A percentile compares a stretch with the other conserved stretches of the same genome.
These are phyloP conservation scores for Filobasidium uniguttulatum DNA, from an alignment of 1,284 basidiomycete genomes.

Conservation along the genomic window DNA sequence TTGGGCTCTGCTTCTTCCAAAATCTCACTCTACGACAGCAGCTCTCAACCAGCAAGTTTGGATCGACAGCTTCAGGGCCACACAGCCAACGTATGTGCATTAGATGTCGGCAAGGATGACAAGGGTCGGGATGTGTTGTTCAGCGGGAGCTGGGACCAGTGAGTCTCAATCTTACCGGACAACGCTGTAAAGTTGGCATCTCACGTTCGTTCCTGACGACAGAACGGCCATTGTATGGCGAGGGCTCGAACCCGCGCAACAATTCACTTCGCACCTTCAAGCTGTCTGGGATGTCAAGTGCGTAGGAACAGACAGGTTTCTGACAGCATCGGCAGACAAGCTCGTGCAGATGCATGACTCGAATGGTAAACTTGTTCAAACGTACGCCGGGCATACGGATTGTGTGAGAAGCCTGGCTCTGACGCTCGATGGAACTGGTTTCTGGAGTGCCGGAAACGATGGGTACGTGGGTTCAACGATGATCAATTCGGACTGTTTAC, in stretches of 20 bases:
- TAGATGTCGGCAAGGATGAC: constrained; percentile 43
- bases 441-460: constrained; percentile 92
- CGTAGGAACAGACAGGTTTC: constrained; percentile 59
- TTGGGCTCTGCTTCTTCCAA: constrained; percentile 74
- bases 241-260: constrained; percentile 57
- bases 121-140: constrained; percentile 58
- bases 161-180: constrained; percentile 27
- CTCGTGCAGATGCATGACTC: constrained; percentile 77
- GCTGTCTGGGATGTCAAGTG: constrained; percentile 90
- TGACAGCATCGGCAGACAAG: constrained; percentile 96
- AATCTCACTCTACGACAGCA: constrained; percentile 61
- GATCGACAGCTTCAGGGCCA: constrained; percentile 75
- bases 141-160: constrained; percentile 98
- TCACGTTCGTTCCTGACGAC: constrained; percentile 8
- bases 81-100: constrained; percentile 75
- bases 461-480: constrained; percentile 43
- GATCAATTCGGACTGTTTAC: neutral
- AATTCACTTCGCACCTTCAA: constrained; percentile 72
- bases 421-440: constrained; percentile 62
- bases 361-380: constrained; percentile 46
- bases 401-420: constrained; percentile 75
- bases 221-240: constrained; percentile 93
- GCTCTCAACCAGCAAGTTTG: constrained; percentile 49
- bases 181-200: constrained; percentile 4
- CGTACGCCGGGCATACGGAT: constrained; percentile 74